These are phyloP conservation scores for Phtheirospermum japonicum DNA, from an alignment of 257 asterid species.

Conservation along the genomic window DNA sequence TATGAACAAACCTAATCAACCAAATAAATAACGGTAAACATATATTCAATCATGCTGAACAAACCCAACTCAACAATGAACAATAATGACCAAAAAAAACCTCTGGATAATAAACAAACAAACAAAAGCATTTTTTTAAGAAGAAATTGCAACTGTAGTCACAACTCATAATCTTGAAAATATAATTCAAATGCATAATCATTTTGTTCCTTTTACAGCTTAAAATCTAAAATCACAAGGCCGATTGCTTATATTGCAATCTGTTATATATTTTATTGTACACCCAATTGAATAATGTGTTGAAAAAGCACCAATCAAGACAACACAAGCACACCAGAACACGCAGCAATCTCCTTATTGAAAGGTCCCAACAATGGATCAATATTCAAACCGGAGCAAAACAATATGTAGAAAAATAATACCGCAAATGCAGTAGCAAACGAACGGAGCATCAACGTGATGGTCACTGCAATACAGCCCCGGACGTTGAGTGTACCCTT, in stretches of 20 bases:
- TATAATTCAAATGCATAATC: slow-evolving; percentile 20
- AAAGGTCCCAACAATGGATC: slow-evolving; percentile 5
- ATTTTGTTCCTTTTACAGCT: slow-evolving; percentile 2
- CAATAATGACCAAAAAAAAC: too few relatives aligned
- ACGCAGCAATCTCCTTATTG: neutral
- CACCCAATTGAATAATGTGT: too few relatives aligned
- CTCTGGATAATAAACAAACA: too few relatives aligned
- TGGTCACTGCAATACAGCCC: slow-evolving; percentile 84
- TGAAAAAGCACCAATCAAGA: slow-evolving; percentile 16
- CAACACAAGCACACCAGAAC: slow-evolving; percentile 24
- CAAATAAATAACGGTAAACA: too few relatives aligned
- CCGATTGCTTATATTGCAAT: slow-evolving; percentile 9
- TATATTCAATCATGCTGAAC: too few relatives aligned
- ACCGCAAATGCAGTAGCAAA: slow-evolving; percentile 40
- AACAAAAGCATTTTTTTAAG: too few relatives aligned
- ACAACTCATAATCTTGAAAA: slow-evolving; percentile 15
- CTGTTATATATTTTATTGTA: slow-evolving; percentile 6
- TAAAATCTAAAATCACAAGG: neutral
- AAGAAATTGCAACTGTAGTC: slow-evolving; percentile 22
- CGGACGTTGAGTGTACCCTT: slow-evolving; percentile 87
- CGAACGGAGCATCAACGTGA: slow-evolving; percentile 76
- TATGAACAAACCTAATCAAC: too few relatives aligned
- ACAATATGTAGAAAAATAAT: neutral
- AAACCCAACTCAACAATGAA: too few relatives aligned
- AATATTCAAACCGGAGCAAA: slow-evolving; percentile 1